phyloP scores from a whole-genome alignment of 2,329 filamentous ascomycete genomes.

The Penicillium sumatraense region DNA sequence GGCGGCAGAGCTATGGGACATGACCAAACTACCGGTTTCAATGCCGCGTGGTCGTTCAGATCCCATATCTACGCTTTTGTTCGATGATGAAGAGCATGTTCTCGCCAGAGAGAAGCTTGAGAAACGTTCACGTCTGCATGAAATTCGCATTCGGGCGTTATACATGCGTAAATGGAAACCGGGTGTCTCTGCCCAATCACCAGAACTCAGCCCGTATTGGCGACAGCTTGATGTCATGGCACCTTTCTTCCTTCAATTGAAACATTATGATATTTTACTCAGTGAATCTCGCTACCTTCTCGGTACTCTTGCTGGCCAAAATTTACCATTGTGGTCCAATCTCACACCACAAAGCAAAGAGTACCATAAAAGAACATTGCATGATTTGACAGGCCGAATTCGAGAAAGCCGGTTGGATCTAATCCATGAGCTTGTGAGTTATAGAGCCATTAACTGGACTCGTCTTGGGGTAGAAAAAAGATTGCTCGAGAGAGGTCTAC shows the following conservation, averaged over 20 bases:
- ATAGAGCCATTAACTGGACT: conserved; percentile 28
- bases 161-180: conserved; percentile 15
- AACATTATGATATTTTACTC: neutral
- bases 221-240: conserved; percentile 34
- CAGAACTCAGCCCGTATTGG: conserved; percentile 29
- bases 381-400: neutral
- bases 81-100: neutral
- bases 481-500: conserved; percentile 18
- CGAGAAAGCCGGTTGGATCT: conserved; percentile 11
- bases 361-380: neutral
- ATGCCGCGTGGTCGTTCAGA: neutral
- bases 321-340: conserved; percentile 8
- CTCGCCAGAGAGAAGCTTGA: neutral
- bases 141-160: conserved; percentile 2
- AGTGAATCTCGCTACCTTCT: conserved; percentile 17
- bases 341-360: neutral
- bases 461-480: conserved; percentile 28
- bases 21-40: neutral
- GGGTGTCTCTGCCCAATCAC: neutral
- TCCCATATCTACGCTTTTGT: conserved; percentile 1
- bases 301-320: conserved; percentile 6
- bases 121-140: neutral
- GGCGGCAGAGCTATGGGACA: neutral
- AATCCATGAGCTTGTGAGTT: neutral
- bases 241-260: conserved; percentile 23